Evolutionary conservation across 2,329 filamentous ascomycete species (phyloP).

Genomic region (Tolypocladium ovalisporum): DNA sequence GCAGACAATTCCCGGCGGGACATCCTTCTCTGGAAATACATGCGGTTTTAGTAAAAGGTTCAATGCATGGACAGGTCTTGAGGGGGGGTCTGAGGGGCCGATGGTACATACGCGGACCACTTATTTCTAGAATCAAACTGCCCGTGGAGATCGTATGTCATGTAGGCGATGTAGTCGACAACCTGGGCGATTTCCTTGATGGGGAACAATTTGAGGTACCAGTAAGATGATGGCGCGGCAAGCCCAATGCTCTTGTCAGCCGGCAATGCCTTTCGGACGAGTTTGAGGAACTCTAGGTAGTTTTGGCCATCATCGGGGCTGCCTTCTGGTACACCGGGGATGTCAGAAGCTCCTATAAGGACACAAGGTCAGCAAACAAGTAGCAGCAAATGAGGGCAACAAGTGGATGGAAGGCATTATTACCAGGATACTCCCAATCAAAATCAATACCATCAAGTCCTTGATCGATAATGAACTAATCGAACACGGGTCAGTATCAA

Average conservation of each 20-base stretch:
- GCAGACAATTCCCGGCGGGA: slow-evolving; percentile 19
- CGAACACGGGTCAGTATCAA: neutral
- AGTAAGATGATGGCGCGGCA: slow-evolving; percentile 19
- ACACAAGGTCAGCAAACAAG: neutral
- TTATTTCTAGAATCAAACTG: slow-evolving; percentile 20
- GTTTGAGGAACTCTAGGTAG: slow-evolving; percentile 8
- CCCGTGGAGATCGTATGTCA: slow-evolving; percentile 23
- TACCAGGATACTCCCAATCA: slow-evolving; percentile 29
- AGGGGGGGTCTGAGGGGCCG: neutral
- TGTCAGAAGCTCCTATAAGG: slow-evolving; percentile 7
- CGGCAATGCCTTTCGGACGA: slow-evolving; percentile 2
- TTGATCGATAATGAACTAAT: slow-evolving; percentile 22
- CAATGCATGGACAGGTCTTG: neutral
- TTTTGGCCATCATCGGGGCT: slow-evolving; percentile 3
- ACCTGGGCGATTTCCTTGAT: slow-evolving; percentile 14
- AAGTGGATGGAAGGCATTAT: neutral
- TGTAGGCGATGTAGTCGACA: slow-evolving; percentile 23
- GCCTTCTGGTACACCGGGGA: slow-evolving; percentile 17
- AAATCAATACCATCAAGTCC: slow-evolving; percentile 27
- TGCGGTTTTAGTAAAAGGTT: neutral
- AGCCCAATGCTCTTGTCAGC: slow-evolving; percentile 16
- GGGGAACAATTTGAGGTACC: slow-evolving; percentile 21
- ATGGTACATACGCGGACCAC: slow-evolving; percentile 5
- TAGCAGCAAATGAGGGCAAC: neutral
- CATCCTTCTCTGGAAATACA: slow-evolving; percentile 7